Percentiles rank a stretch among this genome's conserved stretches.
Conservation (phyloP, 352 stramenopile genomes). For the Aphanomyces astaci region DNA sequence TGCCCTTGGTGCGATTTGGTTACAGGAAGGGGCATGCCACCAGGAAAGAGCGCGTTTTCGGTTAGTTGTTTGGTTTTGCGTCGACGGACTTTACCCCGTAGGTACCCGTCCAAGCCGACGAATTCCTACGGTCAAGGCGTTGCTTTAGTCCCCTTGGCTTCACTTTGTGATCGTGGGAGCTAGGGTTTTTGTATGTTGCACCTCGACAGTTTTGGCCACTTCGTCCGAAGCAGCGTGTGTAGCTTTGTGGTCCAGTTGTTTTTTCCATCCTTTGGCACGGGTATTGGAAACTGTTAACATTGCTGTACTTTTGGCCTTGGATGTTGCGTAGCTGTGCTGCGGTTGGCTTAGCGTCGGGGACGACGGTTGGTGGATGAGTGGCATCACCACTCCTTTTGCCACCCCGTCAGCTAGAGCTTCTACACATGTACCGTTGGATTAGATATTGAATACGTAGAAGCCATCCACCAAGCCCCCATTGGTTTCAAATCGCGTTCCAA, state of each 20-base stretch:
- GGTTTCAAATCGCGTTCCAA: too few species aligned
- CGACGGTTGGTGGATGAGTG: conserved; percentile 19
- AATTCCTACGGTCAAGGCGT: conserved; percentile 28
- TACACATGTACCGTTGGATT: too few species aligned
- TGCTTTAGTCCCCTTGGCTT: too few species aligned
- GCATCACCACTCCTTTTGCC: conserved; percentile 26
- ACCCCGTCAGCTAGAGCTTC: too few species aligned
- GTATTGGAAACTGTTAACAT: too few species aligned
- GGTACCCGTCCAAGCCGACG: conserved; percentile 9
- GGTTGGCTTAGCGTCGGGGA: neutral
- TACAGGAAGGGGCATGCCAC: neutral
- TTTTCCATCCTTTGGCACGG: too few species aligned
- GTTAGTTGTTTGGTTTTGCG: neutral
- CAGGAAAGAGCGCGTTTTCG: conserved; percentile 10
- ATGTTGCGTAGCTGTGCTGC: neutral
- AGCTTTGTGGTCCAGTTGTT: too few species aligned
- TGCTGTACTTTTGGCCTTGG: neutral
- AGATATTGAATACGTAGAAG: too few species aligned
- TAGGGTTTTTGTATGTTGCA: too few species aligned
- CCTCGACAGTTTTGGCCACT: conserved; percentile 27
- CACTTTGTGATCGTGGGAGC: too few species aligned
- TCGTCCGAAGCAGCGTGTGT: conserved; percentile 11
- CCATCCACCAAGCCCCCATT: too few species aligned
- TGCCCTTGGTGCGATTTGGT: too few species aligned
- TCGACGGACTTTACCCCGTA: conserved; percentile 1